phyloP scores from a whole-genome alignment of 768 basidiomycete species.

The Psilocybe cubensis region DNA sequence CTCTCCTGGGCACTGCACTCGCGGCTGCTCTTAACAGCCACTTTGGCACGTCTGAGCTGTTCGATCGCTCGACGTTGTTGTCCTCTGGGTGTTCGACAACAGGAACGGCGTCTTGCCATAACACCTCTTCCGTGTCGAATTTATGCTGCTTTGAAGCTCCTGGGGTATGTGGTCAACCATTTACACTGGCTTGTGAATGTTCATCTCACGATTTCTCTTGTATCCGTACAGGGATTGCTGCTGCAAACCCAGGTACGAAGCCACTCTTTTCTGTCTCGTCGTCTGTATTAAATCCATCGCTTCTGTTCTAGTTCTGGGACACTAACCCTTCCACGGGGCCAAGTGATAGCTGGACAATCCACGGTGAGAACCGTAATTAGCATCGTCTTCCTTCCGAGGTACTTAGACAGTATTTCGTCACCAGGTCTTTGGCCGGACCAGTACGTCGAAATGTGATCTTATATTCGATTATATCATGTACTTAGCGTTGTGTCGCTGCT shows the following conservation, averaged over 20 bases:
- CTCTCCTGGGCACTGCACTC: conserved; percentile 8
- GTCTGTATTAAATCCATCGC: neutral
- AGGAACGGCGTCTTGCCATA: conserved; percentile 57
- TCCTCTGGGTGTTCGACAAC: conserved; percentile 58
- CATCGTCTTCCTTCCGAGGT: neutral
- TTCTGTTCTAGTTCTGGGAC: conserved; percentile 65
- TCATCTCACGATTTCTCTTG: neutral
- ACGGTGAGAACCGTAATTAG: conserved; percentile 46
- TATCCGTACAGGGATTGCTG: conserved; percentile 53
- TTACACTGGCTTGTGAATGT: neutral
- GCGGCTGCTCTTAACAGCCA: conserved; percentile 13
- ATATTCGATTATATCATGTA: neutral
- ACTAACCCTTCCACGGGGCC: conserved; percentile 67
- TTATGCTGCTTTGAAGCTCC: conserved; percentile 71
- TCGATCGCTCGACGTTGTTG: conserved; percentile 27
- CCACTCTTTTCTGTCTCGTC: neutral
- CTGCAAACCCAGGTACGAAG: conserved; percentile 49
- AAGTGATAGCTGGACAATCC: conserved; percentile 72
- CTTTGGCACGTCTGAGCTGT: conserved; percentile 19
- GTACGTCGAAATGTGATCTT: conserved; percentile 38
- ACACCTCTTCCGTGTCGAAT: conserved; percentile 45
- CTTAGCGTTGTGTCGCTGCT: neutral
- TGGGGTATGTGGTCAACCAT: conserved; percentile 46
- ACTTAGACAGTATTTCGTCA: neutral
- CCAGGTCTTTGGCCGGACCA: conserved; percentile 70